Conservation (phyloP, 805 yeast genomes). For the Kuraishia hungarica region DNA sequence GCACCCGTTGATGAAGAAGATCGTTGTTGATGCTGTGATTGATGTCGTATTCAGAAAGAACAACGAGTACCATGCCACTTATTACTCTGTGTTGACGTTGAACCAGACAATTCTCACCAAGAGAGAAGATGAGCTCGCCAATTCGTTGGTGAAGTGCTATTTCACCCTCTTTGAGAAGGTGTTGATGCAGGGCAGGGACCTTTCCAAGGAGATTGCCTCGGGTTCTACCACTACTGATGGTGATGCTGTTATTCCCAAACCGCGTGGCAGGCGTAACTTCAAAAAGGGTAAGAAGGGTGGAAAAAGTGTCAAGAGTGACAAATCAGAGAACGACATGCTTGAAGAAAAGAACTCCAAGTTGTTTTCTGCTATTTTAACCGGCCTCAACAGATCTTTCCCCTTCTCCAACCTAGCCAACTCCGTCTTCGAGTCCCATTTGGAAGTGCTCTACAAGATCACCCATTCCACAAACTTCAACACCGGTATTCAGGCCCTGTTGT, state of each 20-base stretch:
- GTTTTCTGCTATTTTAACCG: constrained; percentile 87
- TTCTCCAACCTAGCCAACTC: constrained; percentile 70
- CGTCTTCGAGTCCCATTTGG: constrained; percentile 66
- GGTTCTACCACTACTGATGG: constrained; percentile 30
- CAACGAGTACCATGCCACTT: constrained; percentile 80
- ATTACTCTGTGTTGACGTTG: constrained; percentile 79
- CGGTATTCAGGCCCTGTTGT: constrained; percentile 82
- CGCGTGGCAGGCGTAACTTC: constrained; percentile 64
- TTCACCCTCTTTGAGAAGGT: constrained; percentile 81
- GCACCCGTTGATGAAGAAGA: constrained; percentile 92
- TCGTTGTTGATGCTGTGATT: constrained; percentile 69
- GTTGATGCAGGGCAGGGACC: constrained; percentile 47
- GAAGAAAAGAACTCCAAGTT: constrained; percentile 81
- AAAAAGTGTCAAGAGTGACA: constrained; percentile 58
- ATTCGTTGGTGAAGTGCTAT: constrained; percentile 73
- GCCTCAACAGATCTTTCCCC: constrained; percentile 94
- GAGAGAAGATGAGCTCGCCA: constrained; percentile 74
- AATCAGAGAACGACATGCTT: constrained; percentile 51
- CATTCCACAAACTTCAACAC: constrained; percentile 94
- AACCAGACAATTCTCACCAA: constrained; percentile 87
- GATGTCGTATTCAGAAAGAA: constrained; percentile 70
- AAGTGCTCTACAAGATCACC: constrained; percentile 81
- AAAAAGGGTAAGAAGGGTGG: constrained; percentile 88
- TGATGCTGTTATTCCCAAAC: constrained; percentile 35
- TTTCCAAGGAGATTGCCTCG: no score